Percentiles rank a stretch among this genome's conserved stretches.
phyloP scores from a whole-genome alignment of 192 early-diverging fungal species.

The Kickxella alabastrina region DNA sequence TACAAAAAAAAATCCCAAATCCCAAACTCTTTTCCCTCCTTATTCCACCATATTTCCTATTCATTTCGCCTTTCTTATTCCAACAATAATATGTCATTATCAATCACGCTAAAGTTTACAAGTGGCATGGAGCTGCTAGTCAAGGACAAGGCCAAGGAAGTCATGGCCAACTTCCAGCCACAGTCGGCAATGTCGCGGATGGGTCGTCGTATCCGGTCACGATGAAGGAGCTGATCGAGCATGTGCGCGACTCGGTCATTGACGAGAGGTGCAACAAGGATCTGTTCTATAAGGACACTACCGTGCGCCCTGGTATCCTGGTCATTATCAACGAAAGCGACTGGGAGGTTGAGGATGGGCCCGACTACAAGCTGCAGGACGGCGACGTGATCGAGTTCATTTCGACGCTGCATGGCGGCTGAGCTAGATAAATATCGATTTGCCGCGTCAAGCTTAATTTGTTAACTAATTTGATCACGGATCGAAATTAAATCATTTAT shows the following conservation, averaged over 20 bases:
- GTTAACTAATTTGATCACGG: neutral
- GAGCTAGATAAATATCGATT: neutral
- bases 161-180: constrained; percentile 39
- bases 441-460: too few species aligned
- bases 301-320: constrained; percentile 90
- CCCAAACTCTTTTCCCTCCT: neutral
- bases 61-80: too few species aligned
- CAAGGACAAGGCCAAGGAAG: constrained; percentile 59
- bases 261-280: constrained; percentile 77
- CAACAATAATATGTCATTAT: neutral
- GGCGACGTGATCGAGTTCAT: constrained; percentile 89
- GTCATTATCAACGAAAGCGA: constrained; percentile 93
- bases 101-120: constrained; percentile 47
- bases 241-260: constrained; percentile 66
- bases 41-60: too few species aligned
- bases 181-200: constrained; percentile 3
- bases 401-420: constrained; percentile 97
- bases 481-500: neutral
- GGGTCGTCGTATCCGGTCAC: constrained; percentile 50
- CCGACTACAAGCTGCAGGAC: constrained; percentile 75
- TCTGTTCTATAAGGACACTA: constrained; percentile 76
- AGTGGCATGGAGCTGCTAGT: constrained; percentile 95
- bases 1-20: neutral
- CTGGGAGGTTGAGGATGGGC: constrained; percentile 92
- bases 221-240: constrained; percentile 65